Percentiles rank a stretch among this genome's conserved stretches.
These are phyloP conservation scores for Leucosporidium yakuticum DNA, from an alignment of 768 basidiomycete genomes.

Conservation along the genomic window DNA sequence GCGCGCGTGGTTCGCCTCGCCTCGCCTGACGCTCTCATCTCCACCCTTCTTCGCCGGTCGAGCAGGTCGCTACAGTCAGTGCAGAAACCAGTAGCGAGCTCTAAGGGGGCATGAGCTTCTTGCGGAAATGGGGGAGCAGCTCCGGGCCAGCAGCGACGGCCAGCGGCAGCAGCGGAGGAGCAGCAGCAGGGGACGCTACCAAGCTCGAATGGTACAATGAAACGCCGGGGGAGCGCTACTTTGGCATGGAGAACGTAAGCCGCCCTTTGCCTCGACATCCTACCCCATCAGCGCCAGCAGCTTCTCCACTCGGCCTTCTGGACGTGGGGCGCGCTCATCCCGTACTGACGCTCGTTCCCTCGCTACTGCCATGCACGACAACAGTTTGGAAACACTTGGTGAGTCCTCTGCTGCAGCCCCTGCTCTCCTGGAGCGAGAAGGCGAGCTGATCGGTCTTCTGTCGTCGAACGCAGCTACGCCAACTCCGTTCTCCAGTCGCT, in stretches of 20 bases:
- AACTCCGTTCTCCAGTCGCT: constrained; percentile 97
- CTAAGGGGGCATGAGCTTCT: neutral
- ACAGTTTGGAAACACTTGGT: constrained; percentile 97
- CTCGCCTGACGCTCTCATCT: no score
- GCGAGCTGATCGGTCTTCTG: neutral
- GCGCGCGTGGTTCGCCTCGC: no score
- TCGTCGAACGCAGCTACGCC: constrained; percentile 59
- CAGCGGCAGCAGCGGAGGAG: neutral
- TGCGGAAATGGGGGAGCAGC: constrained; percentile 5
- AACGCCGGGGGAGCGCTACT: constrained; percentile 45
- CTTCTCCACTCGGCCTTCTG: neutral
- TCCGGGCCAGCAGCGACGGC: neutral
- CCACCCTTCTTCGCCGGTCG: no score
- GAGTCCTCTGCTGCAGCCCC: constrained; percentile 39
- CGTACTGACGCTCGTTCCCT: constrained; percentile 3
- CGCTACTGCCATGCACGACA: neutral
- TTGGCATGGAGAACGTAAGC: constrained; percentile 95
- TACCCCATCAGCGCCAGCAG: constrained; percentile 6
- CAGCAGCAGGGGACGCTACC: constrained; percentile 1
- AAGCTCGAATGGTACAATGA: constrained; percentile 26
- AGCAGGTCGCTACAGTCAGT: no score
- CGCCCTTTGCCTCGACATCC: neutral
- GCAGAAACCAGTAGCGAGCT: neutral
- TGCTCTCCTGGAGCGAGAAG: neutral
- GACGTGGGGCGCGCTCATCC: neutral